Base-by-base conservation (phyloP, 257 asterid species). In the Scutellaria minor region DNA sequence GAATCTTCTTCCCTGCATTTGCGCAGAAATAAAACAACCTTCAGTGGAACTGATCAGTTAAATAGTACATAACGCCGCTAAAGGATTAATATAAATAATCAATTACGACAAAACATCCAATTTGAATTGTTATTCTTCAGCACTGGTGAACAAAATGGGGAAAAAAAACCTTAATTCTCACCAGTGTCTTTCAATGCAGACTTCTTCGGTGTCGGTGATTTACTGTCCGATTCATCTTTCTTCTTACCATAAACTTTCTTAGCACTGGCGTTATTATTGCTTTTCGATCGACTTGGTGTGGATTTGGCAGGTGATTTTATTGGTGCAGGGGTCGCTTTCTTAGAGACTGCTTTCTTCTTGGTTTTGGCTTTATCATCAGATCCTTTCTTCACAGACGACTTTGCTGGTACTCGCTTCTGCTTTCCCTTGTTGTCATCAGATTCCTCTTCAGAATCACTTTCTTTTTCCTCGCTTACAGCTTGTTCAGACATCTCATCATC, bases 401-500 rank as follows among this genome's bases (percentile, higher is more conserved):
- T 90, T 31, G 71, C 69, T 14, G 88, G 67, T 44, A 63, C 80
- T 15, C 11, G 86, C 74, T 85, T 83, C 74, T 79, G 75, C 63
- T 75, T 80, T 79, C 66, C 77, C 65, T 76, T 85, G 65, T 85
- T 81, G 41, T 82, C 86, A 65, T 78, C 85, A 8, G 85, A 68
- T 47, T 82, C 89, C 53, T 67, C 74, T 70, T 85, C 89, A 59
- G 86, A 74, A 64, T 81, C 96, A 78, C 76, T 79, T 77, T 54
- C 84, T 76, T 82, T 83, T 72, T 83, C 90, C 73, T 79, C 90
- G 75, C 86, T 88, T 56, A 77, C 85, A 77, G 92, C 89, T 61
- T 78, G 79, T n/a, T 90, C 92, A 70, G 96, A 85, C 84, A 82
- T 76, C 80, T 85, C 99, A 82, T 81, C 92, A 3, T 89, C 93